Base-by-base conservation (phyloP, 2,329 filamentous ascomycete species). In the Coniochaeta pulveracea region DNA sequence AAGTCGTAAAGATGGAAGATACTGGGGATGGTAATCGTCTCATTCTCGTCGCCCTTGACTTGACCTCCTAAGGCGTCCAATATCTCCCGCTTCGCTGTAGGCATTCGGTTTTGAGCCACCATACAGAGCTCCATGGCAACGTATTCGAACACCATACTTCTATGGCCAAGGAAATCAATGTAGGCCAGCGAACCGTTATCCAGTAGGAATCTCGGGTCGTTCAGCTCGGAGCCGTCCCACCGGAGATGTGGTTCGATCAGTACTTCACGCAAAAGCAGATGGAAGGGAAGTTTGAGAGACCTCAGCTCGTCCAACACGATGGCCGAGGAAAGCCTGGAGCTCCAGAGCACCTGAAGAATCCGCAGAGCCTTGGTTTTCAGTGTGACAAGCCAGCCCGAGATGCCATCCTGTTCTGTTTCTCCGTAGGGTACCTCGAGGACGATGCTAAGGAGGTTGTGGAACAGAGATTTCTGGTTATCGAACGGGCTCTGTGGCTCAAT, bases 1-100 rank as follows among this genome's bases (percentile, higher is more conserved):
- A 96, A 96, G 56, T 98, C 91, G 47, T 93, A 91, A 15, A 96
- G 68, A 43, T 95, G 86, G 48, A 96, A 94, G 6, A 96, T 71
- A 4, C 82, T 86, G 1, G 80, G 70, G 37, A 85, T 81, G 18
- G 65, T 60, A 23, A 81, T 62, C 5, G 75, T 63, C 34, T 83
- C 72, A 30, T 80, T 78, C 37, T 73, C 74, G 10, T 80, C 71
- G 12, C 76, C 62, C 9, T 72, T 65, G 6, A 85, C 75, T 26
- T 80, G 76, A 5, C 91, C 91, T 26, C 88, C 74, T n/a, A 96
- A 62, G 1, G 85, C 74, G 38, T 77, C 74, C 29, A 78, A 73
- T 4, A 83, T 72, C 6, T 76, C 68, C 36, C 76, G 63, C 51
- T 84, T 83, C 34, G 82, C 61, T 19, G 77, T 76, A 3, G 83